Evolutionary conservation across 1,284 basidiomycete species (phyloP).

Genomic region (Leccinum subspadiceum): DNA sequence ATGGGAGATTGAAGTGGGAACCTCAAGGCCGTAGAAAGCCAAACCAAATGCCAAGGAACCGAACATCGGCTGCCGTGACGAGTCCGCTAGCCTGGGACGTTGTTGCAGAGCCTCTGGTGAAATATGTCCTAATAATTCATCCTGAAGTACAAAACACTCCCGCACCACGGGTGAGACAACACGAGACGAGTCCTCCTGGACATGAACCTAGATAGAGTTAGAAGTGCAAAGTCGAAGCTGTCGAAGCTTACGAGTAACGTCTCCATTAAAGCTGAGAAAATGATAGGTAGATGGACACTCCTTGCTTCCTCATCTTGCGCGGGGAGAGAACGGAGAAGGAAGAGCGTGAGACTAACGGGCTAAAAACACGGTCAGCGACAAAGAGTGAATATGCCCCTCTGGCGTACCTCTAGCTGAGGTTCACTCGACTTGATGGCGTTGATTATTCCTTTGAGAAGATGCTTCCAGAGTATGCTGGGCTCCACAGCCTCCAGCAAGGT

Average conservation of each 20-base stretch:
- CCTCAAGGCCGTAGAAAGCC: conserved; percentile 55
- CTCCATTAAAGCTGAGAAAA: conserved; percentile 68
- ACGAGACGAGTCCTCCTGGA: conserved; percentile 37
- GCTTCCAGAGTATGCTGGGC: conserved; percentile 84
- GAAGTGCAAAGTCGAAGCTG: conserved; percentile 3
- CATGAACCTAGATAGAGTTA: conserved; percentile 37
- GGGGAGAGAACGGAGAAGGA: conserved; percentile 69
- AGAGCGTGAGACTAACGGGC: conserved; percentile 64
- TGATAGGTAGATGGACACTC: conserved; percentile 76
- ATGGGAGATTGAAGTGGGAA: conserved; percentile 19
- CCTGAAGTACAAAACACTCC: conserved; percentile 50
- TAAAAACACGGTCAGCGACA: conserved; percentile 28
- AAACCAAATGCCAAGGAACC: conserved; percentile 56
- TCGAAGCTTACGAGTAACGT: conserved; percentile 48
- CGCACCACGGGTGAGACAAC: conserved; percentile 38
- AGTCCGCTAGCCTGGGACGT: conserved; percentile 44
- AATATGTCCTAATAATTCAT: conserved; percentile 53
- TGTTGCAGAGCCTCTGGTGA: conserved; percentile 50
- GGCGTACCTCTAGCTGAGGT: conserved; percentile 45
- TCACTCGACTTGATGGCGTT: conserved; percentile 49
- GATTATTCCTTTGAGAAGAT: conserved; percentile 59
- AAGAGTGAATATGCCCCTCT: not conserved
- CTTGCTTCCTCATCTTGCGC: conserved; percentile 81
- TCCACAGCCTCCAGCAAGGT: conserved; percentile 94
- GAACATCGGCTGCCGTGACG: conserved; percentile 33